Conservation (phyloP, 192 early-diverging fungal species). For the Entomortierella parvispora region DNA sequence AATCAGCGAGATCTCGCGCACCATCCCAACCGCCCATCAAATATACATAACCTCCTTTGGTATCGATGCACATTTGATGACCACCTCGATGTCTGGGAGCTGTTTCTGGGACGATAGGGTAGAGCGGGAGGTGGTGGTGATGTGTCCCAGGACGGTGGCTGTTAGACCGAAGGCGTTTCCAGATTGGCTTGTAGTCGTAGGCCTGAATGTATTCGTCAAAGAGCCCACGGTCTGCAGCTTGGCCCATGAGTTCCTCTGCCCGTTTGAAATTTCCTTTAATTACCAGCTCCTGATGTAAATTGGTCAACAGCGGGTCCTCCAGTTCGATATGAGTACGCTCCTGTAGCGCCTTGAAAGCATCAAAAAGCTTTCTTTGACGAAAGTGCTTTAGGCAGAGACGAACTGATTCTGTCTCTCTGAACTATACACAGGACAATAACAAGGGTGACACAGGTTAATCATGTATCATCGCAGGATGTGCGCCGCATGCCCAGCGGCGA, state of each 20-base stretch:
- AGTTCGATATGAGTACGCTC: slow-evolving; percentile 68
- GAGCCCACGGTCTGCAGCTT: slow-evolving; percentile 69
- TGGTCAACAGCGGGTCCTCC: slow-evolving; percentile 86
- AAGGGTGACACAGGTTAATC: too few species aligned
- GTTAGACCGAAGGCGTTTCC: slow-evolving; percentile 33
- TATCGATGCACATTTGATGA: slow-evolving; percentile 97
- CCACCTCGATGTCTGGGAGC: slow-evolving; percentile 84
- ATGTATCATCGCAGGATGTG: too few species aligned
- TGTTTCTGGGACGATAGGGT: slow-evolving; percentile 17
- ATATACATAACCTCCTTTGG: slow-evolving; percentile 72
- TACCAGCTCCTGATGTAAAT: slow-evolving; percentile 75
- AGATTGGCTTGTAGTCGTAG: slow-evolving; percentile 74
- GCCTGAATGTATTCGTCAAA: slow-evolving; percentile 78
- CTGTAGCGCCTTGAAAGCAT: slow-evolving; percentile 78
- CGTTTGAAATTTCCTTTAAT: slow-evolving; percentile 76
- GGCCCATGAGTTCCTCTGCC: slow-evolving; percentile 75
- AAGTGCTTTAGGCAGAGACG: slow-evolving; percentile 92
- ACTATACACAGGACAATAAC: slow-evolving; percentile 55
- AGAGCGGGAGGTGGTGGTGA: slow-evolving; percentile 40
- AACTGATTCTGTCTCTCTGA: slow-evolving; percentile 81
- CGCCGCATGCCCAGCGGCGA: too few species aligned
- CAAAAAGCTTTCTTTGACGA: slow-evolving; percentile 79
- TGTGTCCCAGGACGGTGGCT: slow-evolving; percentile 24
- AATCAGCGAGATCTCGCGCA: slow-evolving; percentile 83
- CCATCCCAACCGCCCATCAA: slow-evolving; percentile 98